A percentile compares a stretch with the other conserved stretches of the same genome.
phyloP scores from a whole-genome alignment of 495 filamentous ascomycete species.

The Neurospora sp. region DNA sequence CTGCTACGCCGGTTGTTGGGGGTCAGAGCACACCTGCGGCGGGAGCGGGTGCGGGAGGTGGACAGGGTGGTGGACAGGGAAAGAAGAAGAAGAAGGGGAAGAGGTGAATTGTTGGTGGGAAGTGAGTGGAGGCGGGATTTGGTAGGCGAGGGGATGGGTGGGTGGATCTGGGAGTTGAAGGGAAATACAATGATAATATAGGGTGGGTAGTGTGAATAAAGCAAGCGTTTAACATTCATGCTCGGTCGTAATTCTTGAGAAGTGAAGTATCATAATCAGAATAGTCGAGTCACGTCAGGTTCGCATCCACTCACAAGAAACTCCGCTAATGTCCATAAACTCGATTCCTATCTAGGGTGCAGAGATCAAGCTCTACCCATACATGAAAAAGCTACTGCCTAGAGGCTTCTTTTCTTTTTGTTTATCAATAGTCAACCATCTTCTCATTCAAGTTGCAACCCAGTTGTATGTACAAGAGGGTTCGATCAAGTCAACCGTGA shows the following conservation, averaged over 20 bases:
- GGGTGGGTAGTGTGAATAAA: background rate
- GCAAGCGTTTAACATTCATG: background rate
- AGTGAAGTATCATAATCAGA: background rate
- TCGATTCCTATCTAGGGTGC: background rate
- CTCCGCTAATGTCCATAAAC: background rate
- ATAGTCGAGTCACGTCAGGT: too few species aligned
- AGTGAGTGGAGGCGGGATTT: too few species aligned
- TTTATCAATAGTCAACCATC: background rate
- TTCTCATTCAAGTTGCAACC: background rate
- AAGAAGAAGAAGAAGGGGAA: slow-evolving; percentile 52
- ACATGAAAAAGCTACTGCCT: slow-evolving; percentile 10
- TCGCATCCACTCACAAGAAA: too few species aligned
- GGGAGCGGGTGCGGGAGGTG: slow-evolving; percentile 29
- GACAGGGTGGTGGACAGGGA: slow-evolving; percentile 37
- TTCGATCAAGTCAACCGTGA: background rate
- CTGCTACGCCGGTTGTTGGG: background rate
- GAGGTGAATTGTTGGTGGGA: slow-evolving; percentile 23
- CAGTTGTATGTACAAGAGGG: background rate
- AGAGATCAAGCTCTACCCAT: slow-evolving; percentile 11
- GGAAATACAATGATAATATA: background rate
- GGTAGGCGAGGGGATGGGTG: background rate
- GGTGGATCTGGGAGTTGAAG: background rate
- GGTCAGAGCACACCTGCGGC: slow-evolving; percentile 23
- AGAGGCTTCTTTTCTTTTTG: slow-evolving; percentile 6
- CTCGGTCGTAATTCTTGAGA: background rate